These are phyloP conservation scores for Magnusiomyces magnusii DNA, from an alignment of 1,139 yeast genomes.

Conservation along the genomic window DNA sequence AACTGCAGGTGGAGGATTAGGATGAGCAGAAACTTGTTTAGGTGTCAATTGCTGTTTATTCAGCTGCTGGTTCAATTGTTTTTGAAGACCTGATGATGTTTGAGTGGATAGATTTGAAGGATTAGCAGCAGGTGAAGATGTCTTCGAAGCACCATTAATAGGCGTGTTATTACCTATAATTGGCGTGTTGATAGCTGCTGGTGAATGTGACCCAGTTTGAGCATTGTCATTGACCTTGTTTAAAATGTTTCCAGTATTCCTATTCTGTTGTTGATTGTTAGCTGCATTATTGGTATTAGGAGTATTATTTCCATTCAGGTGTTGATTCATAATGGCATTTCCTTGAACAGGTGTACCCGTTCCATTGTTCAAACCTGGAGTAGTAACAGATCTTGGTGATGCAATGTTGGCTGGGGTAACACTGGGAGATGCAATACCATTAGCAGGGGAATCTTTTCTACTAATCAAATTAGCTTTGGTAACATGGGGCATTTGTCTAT, in stretches of 20 bases:
- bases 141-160: neutral
- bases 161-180: neutral
- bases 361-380: slow-evolving; percentile 23
- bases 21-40: slow-evolving; percentile 26
- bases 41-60: slow-evolving; percentile 15
- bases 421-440: slow-evolving; percentile 25
- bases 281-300: neutral
- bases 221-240: neutral
- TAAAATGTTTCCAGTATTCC: neutral
- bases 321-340: neutral
- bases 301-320: neutral
- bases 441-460: slow-evolving; percentile 9
- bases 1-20: slow-evolving; percentile 26
- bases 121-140: neutral
- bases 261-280: slow-evolving; percentile 1
- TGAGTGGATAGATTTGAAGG: slow-evolving; percentile 9
- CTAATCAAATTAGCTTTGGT: slow-evolving; percentile 19
- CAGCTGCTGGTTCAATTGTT: slow-evolving; percentile 21
- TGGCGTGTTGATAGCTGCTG: neutral
- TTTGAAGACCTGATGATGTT: slow-evolving; percentile 5
- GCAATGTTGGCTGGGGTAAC: slow-evolving; percentile 19
- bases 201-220: neutral
- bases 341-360: neutral
- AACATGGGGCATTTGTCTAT: slow-evolving; percentile 17
- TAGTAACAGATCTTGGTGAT: slow-evolving; percentile 12